A percentile compares a stretch with the other conserved stretches of the same genome.
These are phyloP conservation scores for Heterobasidion annosum DNA, from an alignment of 1,284 basidiomycete genomes.

Conservation along the genomic window DNA sequence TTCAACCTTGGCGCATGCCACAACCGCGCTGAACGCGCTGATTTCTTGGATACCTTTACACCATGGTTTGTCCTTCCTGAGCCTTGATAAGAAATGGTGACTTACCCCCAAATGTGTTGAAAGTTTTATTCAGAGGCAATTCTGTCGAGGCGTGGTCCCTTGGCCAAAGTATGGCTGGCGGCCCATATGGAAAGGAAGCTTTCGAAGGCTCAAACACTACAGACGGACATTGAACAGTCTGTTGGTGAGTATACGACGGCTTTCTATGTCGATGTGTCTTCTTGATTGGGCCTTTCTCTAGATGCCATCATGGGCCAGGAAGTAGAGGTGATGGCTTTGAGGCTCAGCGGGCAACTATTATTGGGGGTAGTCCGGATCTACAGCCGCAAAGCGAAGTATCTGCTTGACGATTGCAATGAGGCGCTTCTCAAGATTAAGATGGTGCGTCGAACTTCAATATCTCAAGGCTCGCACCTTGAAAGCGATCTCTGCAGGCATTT, in stretches of 20 bases:
- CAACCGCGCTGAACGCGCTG: slow-evolving; percentile 17
- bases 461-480: not conserved
- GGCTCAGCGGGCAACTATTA: slow-evolving; percentile 90
- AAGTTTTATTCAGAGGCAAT: slow-evolving; percentile 92
- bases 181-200: slow-evolving; percentile 98
- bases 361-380: slow-evolving; percentile 97
- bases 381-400: slow-evolving; percentile 94
- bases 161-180: slow-evolving; percentile 97
- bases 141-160: slow-evolving; percentile 85
- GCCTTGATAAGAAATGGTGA: too few relatives aligned
- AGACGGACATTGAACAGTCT: slow-evolving; percentile 90
- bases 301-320: slow-evolving; percentile 88
- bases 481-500: slow-evolving; percentile 55
- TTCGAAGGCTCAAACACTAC: slow-evolving; percentile 89
- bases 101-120: too few relatives aligned
- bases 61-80: slow-evolving; percentile 17
- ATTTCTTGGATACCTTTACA: slow-evolving; percentile 17
- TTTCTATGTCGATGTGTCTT: not conserved
- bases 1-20: slow-evolving; percentile 12
- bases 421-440: slow-evolving; percentile 93
- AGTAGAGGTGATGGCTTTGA: slow-evolving; percentile 84
- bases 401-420: slow-evolving; percentile 97
- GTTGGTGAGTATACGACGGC: slow-evolving; percentile 54
- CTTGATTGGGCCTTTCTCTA: slow-evolving; percentile 18
- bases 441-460: slow-evolving; percentile 32